Base-by-base conservation (phyloP, 2,329 filamentous ascomycete species). In the Microsporum canis region DNA sequence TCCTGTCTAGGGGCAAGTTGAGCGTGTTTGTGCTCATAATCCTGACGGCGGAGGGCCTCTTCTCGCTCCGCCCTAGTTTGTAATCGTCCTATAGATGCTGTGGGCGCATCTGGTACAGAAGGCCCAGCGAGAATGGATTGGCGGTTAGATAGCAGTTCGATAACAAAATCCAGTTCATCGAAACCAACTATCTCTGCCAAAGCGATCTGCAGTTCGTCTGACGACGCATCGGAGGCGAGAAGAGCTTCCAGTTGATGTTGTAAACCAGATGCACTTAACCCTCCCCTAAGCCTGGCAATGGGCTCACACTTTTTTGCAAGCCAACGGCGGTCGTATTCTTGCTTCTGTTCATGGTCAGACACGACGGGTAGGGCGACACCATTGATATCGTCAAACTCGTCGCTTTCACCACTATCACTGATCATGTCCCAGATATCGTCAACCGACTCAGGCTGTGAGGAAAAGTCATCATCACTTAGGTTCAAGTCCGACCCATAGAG, bases 381-480 rank as follows among this genome's bases (percentile, higher is more conserved):
- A 47, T 80, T 75, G 43, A 79, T 75, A 10, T 82, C 81, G 56
- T 86, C 82, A 34, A 84, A 76, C 64, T 88, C 77, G 61, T 82
- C 88, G 67, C 84, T 87, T 61, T 86, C 86, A 23, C 84, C 84
- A 57, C 82, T 81, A 58, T 91, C 87, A 62, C 86, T 90, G 69
- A 95, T 89, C 62, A 95, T 85, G 71, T 96, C 91, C 92, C 92
- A 96, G 7, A 96, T 86, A 74, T 96, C 91, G 62, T 92, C 88
- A 17, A 82, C 84, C 10, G 60, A 62, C 4, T 53, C 72, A 49
- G 82, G 84, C 3, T 83, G 83, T 3, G 78, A 81, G 2, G 80
- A 82, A 27, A 82, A 75, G 55, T 84, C 80, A 38, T 89, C 86
- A 6, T 89, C 84, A 64, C 88, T 85, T 58, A 86, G 75, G 49